A percentile compares a stretch with the other conserved stretches of the same genome.
Conservation (phyloP, 768 basidiomycete species). For the Boletus reticuloceps region DNA sequence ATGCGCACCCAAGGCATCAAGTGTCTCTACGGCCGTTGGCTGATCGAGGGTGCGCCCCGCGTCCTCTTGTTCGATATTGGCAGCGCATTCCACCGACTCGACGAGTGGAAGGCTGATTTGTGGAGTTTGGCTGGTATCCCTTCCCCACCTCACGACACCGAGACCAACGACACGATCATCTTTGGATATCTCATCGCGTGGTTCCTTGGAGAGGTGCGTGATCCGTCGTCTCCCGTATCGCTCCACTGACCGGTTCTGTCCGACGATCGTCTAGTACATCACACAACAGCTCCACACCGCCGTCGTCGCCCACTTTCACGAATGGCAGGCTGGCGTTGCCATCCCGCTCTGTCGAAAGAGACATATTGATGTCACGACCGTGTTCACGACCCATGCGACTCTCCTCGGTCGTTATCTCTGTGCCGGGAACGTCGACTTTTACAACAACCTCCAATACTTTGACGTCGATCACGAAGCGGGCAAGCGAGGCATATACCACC, state of each 20-base stretch:
- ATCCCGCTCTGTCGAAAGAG: conserved; percentile 94
- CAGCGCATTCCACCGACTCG: conserved; percentile 79
- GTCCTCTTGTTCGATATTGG: conserved; percentile 97
- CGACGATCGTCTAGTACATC: conserved; percentile 56
- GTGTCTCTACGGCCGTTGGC: conserved; percentile 93
- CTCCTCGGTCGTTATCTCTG: conserved; percentile 98
- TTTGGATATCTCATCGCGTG: conserved; percentile 98
- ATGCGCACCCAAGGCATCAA: conserved; percentile 94
- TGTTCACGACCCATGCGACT: conserved; percentile 98
- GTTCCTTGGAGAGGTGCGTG: conserved; percentile 95
- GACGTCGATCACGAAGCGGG: conserved; percentile 99
- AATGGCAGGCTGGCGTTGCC: conserved; percentile 98
- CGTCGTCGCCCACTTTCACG: conserved; percentile 97
- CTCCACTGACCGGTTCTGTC: conserved; percentile 6
- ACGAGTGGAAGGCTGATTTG: conserved; percentile 98
- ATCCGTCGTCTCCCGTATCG: conserved; percentile 8
- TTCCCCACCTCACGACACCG: conserved; percentile 92
- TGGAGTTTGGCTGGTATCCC: conserved; percentile 99
- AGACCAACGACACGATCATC: conserved; percentile 97
- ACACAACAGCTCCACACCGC: conserved; percentile 77
- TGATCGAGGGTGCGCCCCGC: conserved; percentile 94
- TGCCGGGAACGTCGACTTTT: conserved; percentile 97
- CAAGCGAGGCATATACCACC: conserved; percentile 97
- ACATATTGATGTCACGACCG: conserved; percentile 96
- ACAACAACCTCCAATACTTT: conserved; percentile 99